phyloP scores from a whole-genome alignment of 2,329 filamentous ascomycete genomes.

The Pseudonectria foliicola region DNA sequence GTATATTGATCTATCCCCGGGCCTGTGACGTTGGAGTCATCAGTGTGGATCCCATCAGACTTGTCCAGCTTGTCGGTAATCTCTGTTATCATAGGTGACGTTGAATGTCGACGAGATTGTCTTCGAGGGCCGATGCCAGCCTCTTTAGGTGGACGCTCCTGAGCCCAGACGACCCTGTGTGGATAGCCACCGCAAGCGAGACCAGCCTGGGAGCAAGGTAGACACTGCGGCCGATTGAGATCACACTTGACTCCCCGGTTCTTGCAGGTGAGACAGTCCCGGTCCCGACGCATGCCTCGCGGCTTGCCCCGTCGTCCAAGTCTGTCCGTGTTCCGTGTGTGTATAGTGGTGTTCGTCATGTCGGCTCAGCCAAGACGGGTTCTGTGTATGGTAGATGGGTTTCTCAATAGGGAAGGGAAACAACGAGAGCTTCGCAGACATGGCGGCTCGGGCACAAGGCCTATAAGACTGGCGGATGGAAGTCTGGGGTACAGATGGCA shows the following conservation, averaged over 20 bases:
- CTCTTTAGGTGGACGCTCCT: conserved; percentile 1
- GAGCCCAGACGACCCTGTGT: conserved; percentile 25
- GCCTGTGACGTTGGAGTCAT: background rate
- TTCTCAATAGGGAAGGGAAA: conserved; percentile 8
- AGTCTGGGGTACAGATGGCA: conserved; percentile 2
- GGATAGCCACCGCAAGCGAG: conserved; percentile 25
- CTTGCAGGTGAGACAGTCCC: conserved; percentile 22
- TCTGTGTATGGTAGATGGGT: conserved; percentile 3
- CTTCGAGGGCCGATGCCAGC: background rate
- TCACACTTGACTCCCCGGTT: conserved; percentile 20
- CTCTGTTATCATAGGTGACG: background rate
- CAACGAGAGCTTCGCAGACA: background rate
- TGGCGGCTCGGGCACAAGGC: background rate
- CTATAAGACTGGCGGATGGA: background rate
- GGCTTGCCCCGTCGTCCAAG: conserved; percentile 21
- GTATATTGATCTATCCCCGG: conserved; percentile 12
- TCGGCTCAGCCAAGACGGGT: too few relatives aligned
- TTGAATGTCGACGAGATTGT: background rate
- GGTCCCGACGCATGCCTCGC: conserved; percentile 22
- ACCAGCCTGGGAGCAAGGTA: conserved; percentile 21
- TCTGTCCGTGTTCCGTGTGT: too few relatives aligned
- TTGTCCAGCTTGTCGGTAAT: background rate
- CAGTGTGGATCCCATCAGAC: too few relatives aligned
- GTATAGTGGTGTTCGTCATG: too few relatives aligned
- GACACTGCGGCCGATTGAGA: conserved; percentile 21